Evolutionary conservation across 2,329 filamentous ascomycete species (phyloP), one percentile per base, ranked within the genome.

Genomic region (Fusarium zealandicum): DNA sequence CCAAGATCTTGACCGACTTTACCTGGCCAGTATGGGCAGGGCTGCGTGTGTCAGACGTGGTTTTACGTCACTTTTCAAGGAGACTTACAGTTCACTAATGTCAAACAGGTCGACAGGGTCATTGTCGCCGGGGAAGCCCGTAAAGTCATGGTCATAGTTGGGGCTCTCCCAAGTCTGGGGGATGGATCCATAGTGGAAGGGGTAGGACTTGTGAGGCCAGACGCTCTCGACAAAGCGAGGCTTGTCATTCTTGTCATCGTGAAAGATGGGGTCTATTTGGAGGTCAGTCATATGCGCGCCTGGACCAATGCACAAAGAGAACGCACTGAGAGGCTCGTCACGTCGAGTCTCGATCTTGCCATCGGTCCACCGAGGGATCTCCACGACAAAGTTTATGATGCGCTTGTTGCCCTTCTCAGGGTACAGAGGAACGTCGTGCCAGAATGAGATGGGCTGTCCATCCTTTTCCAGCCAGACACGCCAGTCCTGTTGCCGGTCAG

Each of bases 121-220:
- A 8, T 78, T 78, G 52, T 78, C 76, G 1, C 76, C 76, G 1
- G 67, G 52, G 6, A 57, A 68, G 0, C 69, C 69, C 13, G 76
- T 78, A 45, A 75, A 74, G 14, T 70, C 63, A 38, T 77, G 74
- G 14, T 74, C 58, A 30, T 72, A 67, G 52, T 77, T 78, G 17
- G 75, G 73, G 42, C 72, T 73, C 61, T 78, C 76, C 76, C 76
- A 78, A 0, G 76, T 78, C 57, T 78, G 76, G 0, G 76, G 76
- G 16, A 78, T 75, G 5, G 75, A 77, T 0, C 76, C 76, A 41
- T 78, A 78, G 20, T 74, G 67, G 56, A 77, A 77, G 0, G 75
- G 76, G 31, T 78, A 78, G 0, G 73, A 69, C 63, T 74, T 76
- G 63, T 77, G 75, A 31, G 76, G 76, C 74, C 74, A 78, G 9